These are phyloP conservation scores for Candida succiphila DNA, from an alignment of 805 yeast species.

Conservation along the genomic window DNA sequence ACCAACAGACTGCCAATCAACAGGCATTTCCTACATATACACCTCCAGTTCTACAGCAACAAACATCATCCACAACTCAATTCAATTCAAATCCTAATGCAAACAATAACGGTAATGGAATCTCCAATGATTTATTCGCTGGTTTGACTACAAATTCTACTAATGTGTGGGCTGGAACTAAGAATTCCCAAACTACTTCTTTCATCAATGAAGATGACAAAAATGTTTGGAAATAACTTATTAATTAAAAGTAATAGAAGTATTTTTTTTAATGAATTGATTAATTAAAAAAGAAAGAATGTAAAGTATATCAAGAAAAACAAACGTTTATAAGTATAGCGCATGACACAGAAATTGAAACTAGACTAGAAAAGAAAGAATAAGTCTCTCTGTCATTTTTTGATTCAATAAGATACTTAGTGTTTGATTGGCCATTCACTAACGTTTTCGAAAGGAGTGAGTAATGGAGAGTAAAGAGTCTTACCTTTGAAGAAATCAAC, in stretches of 20 bases:
- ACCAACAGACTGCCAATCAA: not conserved
- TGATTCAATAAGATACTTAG: too few relatives aligned
- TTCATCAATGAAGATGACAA: conserved; percentile 15
- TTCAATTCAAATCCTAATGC: conserved; percentile 5
- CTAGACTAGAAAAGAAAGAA: too few relatives aligned
- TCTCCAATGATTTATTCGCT: too few relatives aligned
- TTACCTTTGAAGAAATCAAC: conserved; percentile 76
- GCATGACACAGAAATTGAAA: too few relatives aligned
- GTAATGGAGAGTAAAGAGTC: conserved; percentile 64
- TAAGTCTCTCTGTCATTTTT: too few relatives aligned
- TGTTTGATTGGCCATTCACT: conserved; percentile 4
- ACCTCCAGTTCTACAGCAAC: conserved; percentile 1
- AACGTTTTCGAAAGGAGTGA: conserved; percentile 53
- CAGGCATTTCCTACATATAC: conserved; percentile 8
- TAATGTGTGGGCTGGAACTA: too few relatives aligned
- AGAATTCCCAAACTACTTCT: too few relatives aligned
- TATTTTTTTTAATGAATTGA: not conserved
- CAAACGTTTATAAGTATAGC: too few relatives aligned
- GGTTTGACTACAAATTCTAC: too few relatives aligned
- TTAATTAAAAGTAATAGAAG: not conserved
- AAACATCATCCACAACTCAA: conserved; percentile 2
- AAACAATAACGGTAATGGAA: conserved; percentile 14
- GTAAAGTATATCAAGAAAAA: not conserved
- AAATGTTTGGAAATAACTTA: conserved; percentile 20
- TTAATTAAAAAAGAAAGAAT: not conserved